phyloP scores from a whole-genome alignment of 441 rosid species.

The Macaranga tanarius region DNA sequence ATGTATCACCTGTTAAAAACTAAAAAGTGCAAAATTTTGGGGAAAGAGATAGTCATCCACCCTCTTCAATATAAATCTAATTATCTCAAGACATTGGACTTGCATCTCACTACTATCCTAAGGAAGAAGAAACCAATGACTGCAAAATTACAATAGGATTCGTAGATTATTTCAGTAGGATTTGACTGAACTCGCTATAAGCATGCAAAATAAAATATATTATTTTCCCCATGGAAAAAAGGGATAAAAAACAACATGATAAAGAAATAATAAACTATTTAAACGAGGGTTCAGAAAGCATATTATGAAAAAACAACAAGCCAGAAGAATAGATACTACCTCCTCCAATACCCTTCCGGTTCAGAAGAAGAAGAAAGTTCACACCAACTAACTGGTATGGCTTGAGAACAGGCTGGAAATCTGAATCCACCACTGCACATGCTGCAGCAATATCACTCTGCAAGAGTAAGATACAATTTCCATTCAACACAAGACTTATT shows the following conservation, averaged over 20 bases:
- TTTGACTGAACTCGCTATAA: too few relatives aligned
- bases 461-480: conserved; percentile 15
- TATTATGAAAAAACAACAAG: background rate
- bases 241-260: background rate
- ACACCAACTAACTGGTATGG: conserved; percentile 96
- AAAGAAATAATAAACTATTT: background rate
- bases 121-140: too few relatives aligned
- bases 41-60: too few relatives aligned
- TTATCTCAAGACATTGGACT: background rate
- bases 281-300: background rate
- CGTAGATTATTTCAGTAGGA: background rate
- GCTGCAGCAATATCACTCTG: conserved; percentile 86
- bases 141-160: background rate
- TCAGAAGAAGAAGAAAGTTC: conserved; percentile 86
- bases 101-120: background rate
- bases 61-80: too few relatives aligned
- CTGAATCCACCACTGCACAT: conserved; percentile 65
- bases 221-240: background rate
- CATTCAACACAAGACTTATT: conserved; percentile 5
- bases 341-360: conserved; percentile 83
- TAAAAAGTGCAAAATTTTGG: background rate
- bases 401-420: conserved; percentile 85
- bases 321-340: conserved; percentile 42
- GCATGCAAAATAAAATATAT: background rate
- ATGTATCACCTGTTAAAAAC: background rate